Evolutionary conservation across 805 yeast genomes (phyloP), one percentile per base, ranked within the genome.

Genomic region (Phaffomyces antillensis): DNA sequence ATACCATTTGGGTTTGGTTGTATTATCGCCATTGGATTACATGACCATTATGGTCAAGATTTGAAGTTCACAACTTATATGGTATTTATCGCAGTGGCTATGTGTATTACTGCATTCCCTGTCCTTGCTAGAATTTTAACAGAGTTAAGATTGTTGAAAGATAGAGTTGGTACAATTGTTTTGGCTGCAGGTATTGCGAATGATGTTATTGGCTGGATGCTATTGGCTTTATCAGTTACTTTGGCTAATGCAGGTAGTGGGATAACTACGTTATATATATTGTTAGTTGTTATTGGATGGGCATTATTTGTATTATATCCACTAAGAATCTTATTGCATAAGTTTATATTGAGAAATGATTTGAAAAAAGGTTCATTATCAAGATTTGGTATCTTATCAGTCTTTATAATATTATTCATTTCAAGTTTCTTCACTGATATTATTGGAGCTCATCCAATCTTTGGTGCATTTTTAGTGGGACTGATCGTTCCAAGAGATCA

Each of bases 61-160:
- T 68, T 80, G 32, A 68, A 78, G 43, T 85, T 84, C 58, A 80
- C 90, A 13, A 83, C 88, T 0, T 86, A 73, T 54, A 79, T 82
- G 83, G 85, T 85, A 11, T 86, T 86, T 54, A 80, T 86, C 41
- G 90, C 91, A 3, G 88, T 83, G 12, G 91, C 95, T 3, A 73
- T 85, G 71, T 79, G 91, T 50, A 83, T 86, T 52, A 86, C 95
- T 4, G 95, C 95, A 1, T 81, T 86, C 61, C 95, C 95, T 0
- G 95, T 86, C 3, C 64, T 86, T 49, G 91, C 86, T 2, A 77
- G 95, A 58, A 86, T 86, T 25, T 65, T 86, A 51, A 80, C 88
- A 6, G 91, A 85, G 57, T 68, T 86, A 50, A 73, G 85, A 51
- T 68, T 86, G 48, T 73, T 83, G 37, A 79, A 79, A 41, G 89